Base-by-base conservation (phyloP, 805 yeast genomes). In the Wickerhamia fluorescens region DNA sequence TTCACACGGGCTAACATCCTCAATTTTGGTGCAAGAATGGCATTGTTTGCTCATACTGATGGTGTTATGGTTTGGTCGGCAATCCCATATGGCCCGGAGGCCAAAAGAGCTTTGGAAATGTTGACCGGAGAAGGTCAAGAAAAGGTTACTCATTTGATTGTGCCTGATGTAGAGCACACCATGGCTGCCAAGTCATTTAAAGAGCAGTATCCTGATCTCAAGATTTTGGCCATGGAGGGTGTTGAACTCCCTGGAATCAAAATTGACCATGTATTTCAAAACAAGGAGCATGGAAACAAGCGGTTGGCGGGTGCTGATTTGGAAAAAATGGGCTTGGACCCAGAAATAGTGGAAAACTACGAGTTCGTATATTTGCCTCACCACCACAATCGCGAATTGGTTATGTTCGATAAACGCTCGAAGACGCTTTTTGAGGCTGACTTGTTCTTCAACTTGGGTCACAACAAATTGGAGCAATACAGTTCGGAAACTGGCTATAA, bases 111-210 rank as follows among this genome's bases (percentile, higher is more conserved):
- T 1, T 36, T 75, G 32, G 45, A 55, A 30, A 36, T 56, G 13
- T 41, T 54, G 7, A 46, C 58, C 2, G 58, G 57, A 4, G 20
- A 7, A 18, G 54, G 53, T 12, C 48, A 52, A 3, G 49, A 58
- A 1, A 61, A 64, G 16, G 60, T 75, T 23, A 48, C 67, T 2
- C 68, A 73, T 37, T 56, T 75, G 20, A 61, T 80, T 23, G 61
- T 79, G 26, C 85, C 86, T 2, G 83, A 79, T 43, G 44, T 38
- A 18, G 81, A 75, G 38, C 87, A 79, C 44, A 74, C 81, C 1
- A 53, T 78, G 72, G 82, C 79, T 3, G 71, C 77, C 8, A 44
- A 51, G 15, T 66, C 69, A 9, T 70, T 77, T 53, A 68, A 71
- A 44, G 56, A 60, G 12, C 49, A 53, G 30, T 66, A 56, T 45